Evolutionary conservation across 306 rosid species (phyloP).

Genomic region (Potentilla sterilis): DNA sequence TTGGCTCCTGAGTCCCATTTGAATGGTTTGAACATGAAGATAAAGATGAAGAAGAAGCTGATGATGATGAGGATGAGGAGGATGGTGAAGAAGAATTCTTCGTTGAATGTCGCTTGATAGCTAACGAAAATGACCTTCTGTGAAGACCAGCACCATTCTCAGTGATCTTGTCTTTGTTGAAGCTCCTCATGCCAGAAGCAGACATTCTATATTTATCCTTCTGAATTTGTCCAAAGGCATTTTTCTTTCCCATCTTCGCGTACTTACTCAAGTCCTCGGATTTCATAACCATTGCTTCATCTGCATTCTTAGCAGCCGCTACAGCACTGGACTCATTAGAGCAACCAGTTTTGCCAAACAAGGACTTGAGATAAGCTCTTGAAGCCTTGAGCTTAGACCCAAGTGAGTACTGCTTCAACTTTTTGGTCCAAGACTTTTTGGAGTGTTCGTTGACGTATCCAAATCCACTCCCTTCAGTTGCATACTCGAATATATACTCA

Average conservation of each 20-base stretch:
- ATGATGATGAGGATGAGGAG: constrained; percentile 18
- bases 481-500: constrained; percentile 48
- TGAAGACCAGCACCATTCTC: constrained; percentile 48
- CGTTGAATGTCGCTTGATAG: constrained; percentile 57
- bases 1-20: constrained; percentile 39
- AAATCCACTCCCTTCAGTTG: constrained; percentile 32
- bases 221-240: constrained; percentile 57
- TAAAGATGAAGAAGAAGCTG: constrained; percentile 42
- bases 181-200: constrained; percentile 32
- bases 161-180: constrained; percentile 37
- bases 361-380: constrained; percentile 76
- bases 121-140: constrained; percentile 79
- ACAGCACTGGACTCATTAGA: constrained; percentile 67
- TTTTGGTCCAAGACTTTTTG: constrained; percentile 77
- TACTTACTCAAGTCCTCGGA: constrained; percentile 49
- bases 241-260: constrained; percentile 44
- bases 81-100: constrained; percentile 36
- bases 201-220: constrained; percentile 44
- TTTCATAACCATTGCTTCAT: constrained; percentile 66
- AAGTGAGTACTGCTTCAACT: constrained; percentile 58
- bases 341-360: constrained; percentile 77
- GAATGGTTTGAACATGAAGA: constrained; percentile 52
- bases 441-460: constrained; percentile 32
- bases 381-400: constrained; percentile 85
- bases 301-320: constrained; percentile 58